phyloP scores from a whole-genome alignment of 768 basidiomycete genomes.

The Kwoniella heveanensis region DNA sequence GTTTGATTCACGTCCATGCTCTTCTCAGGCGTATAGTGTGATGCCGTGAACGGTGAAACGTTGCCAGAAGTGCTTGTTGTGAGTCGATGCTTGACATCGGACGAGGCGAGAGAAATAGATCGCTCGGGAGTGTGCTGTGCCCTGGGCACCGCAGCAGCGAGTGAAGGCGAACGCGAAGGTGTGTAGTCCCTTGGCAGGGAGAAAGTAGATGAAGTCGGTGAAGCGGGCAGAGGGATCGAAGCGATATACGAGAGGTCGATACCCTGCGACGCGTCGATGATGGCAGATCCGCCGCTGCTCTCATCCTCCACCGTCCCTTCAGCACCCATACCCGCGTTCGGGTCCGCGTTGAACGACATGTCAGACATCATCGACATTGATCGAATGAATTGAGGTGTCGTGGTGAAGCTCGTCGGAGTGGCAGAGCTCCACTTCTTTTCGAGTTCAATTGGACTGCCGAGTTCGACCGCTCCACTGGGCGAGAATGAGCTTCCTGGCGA shows the following conservation, averaged over 20 bases:
- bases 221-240: constrained; percentile 14
- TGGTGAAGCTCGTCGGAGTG: too few species aligned
- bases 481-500: neutral
- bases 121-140: neutral
- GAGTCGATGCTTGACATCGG: neutral
- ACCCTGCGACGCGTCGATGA: neutral
- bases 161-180: neutral
- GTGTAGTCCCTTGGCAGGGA: neutral
- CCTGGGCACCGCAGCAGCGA: neutral
- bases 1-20: neutral
- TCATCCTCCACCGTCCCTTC: neutral
- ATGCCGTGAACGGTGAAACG: neutral
- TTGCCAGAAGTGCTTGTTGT: neutral
- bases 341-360: neutral
- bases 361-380: neutral
- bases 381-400: neutral
- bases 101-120: neutral
- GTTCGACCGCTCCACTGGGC: neutral
- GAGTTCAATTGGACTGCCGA: neutral
- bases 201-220: neutral
- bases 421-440: neutral
- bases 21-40: neutral
- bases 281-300: neutral
- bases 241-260: constrained; percentile 15
- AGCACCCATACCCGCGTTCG: neutral